Percentiles rank a stretch among this genome's conserved stretches.
Evolutionary conservation across 768 basidiomycete species (phyloP).

Genomic region (Podaxis sp.): DNA sequence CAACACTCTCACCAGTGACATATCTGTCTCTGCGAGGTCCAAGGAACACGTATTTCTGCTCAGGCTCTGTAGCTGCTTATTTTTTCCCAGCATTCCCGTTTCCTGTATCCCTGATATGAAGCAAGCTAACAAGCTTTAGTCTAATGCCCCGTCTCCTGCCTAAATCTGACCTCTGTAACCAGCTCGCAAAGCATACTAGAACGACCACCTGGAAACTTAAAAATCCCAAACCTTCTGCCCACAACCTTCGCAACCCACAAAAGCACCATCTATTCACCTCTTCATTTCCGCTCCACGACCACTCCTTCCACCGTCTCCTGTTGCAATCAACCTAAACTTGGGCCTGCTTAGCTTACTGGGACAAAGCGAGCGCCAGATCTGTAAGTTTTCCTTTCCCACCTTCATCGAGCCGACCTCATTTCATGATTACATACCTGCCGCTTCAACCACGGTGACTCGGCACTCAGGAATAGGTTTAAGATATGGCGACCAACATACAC

Average conservation of each 20-base stretch:
- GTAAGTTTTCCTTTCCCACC: neutral
- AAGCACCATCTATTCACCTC: neutral
- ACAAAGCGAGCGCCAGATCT: neutral
- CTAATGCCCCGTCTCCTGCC: neutral
- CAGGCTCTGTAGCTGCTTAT: neutral
- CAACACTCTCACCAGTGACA: slow-evolving; percentile 1
- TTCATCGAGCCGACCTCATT: neutral
- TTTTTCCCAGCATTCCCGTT: neutral
- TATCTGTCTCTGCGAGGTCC: neutral
- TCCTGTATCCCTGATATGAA: neutral
- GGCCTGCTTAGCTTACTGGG: neutral
- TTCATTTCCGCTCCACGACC: slow-evolving; percentile 13
- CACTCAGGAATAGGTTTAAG: neutral
- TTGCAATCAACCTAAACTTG: neutral
- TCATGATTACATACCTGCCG: neutral
- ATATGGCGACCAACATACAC: neutral
- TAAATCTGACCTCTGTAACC: neutral
- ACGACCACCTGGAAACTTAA: neutral
- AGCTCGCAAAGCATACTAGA: neutral
- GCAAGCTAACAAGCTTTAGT: neutral
- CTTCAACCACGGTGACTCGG: neutral
- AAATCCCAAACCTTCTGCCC: neutral
- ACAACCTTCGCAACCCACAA: neutral
- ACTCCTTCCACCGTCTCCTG: neutral
- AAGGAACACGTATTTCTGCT: neutral